A percentile compares a stretch with the other conserved stretches of the same genome.
phyloP scores from a whole-genome alignment of 1,139 yeast species.

The Zygosaccharomyces sapae region DNA sequence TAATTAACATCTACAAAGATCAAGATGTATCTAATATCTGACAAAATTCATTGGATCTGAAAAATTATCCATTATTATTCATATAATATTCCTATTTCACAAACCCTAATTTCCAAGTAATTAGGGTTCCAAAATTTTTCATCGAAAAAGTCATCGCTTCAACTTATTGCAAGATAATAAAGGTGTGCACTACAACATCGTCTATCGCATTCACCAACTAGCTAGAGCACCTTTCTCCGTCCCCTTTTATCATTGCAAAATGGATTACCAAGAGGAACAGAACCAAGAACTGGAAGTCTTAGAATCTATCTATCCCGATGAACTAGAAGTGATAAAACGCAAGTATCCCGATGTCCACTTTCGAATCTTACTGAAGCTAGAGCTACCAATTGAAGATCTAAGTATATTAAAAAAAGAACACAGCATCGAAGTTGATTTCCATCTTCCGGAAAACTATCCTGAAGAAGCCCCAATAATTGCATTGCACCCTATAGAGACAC shows the following conservation, averaged over 20 bases:
- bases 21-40: too few species aligned
- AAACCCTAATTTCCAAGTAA: too few species aligned
- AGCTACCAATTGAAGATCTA: constrained; percentile 38
- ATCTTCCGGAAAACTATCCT: constrained; percentile 34
- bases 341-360: constrained; percentile 34
- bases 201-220: too few species aligned
- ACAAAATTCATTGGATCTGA: too few species aligned
- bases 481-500: constrained; percentile 21
- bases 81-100: too few species aligned
- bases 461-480: constrained; percentile 30
- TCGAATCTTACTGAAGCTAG: constrained; percentile 36
- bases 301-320: constrained; percentile 91
- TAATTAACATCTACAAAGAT: too few species aligned
- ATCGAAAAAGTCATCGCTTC: constrained; percentile 3
- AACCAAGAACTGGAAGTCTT: constrained; percentile 76
- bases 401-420: constrained; percentile 42
- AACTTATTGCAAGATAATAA: neutral
- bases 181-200: neutral
- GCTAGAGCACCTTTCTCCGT: neutral
- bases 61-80: too few species aligned
- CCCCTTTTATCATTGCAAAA: constrained; percentile 23
- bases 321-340: constrained; percentile 42
- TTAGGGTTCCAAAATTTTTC: constrained; percentile 5
- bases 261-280: constrained; percentile 76
- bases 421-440: constrained; percentile 22